Evolutionary conservation across 371 early-diverging fungal species (phyloP).

Genomic region (Mucor saturninus): DNA sequence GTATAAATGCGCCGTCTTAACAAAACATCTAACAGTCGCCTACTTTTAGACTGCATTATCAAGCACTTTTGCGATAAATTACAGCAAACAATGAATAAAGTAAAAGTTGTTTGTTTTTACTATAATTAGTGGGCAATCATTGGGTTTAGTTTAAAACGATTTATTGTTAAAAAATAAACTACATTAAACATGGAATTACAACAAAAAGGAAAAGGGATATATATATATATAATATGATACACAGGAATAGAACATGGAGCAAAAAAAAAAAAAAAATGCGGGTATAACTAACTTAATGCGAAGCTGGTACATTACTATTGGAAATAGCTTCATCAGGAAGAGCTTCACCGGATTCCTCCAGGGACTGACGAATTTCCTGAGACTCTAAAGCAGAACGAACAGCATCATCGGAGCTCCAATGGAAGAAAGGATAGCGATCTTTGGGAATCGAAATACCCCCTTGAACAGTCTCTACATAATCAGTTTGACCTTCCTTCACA

Average conservation of each 20-base stretch:
- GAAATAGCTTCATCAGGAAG: neutral
- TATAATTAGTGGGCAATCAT: no score
- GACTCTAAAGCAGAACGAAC: constrained; percentile 35
- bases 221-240: no score
- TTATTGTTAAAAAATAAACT: no score
- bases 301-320: neutral
- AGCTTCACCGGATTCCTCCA: neutral
- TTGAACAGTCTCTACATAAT: constrained; percentile 4
- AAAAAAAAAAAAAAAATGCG: neutral
- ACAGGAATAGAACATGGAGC: neutral
- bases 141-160: no score
- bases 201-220: no score
- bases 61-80: no score
- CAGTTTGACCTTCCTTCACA: neutral
- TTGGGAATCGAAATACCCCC: constrained; percentile 28
- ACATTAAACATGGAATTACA: no score
- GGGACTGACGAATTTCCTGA: constrained; percentile 1
- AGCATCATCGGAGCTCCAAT: constrained; percentile 55
- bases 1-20: no score
- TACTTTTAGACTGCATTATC: no score
- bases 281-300: constrained; percentile 5
- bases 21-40: no score
- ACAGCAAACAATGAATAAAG: no score
- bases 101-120: no score
- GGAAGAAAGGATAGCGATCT: constrained; percentile 55